phyloP scores from a whole-genome alignment of 140 eudicot species.

The Cichorium intybus region DNA sequence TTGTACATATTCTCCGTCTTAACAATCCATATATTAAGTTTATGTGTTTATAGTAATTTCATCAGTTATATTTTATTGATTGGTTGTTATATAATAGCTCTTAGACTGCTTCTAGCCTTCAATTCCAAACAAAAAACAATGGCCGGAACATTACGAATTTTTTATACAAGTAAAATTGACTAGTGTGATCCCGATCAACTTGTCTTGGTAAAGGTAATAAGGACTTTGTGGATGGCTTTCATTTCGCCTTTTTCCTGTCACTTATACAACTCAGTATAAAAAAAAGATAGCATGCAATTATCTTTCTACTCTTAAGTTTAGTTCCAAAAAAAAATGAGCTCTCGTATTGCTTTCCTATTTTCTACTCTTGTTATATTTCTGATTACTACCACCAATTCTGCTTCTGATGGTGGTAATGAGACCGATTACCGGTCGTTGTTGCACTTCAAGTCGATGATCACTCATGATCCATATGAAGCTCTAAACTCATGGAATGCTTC shows the following conservation, averaged over 20 bases:
- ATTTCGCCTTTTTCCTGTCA: not conserved
- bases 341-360: not conserved
- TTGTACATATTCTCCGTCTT: too few relatives aligned
- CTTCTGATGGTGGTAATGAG: not conserved
- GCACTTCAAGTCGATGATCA: conserved; percentile 13
- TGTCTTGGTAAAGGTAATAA: not conserved
- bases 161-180: too few relatives aligned
- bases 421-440: conserved; percentile 23
- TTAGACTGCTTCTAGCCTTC: too few relatives aligned
- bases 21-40: too few relatives aligned
- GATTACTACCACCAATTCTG: not conserved
- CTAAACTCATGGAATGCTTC: conserved; percentile 31
- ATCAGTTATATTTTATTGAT: too few relatives aligned
- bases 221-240: not conserved
- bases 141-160: too few relatives aligned
- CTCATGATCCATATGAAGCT: conserved; percentile 2
- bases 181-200: too few relatives aligned
- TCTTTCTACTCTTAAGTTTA: not conserved
- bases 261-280: not conserved
- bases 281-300: not conserved
- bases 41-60: too few relatives aligned
- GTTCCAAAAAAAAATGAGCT: not conserved
- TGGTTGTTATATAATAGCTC: too few relatives aligned
- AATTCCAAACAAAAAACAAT: too few relatives aligned
- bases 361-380: not conserved